phyloP scores from a whole-genome alignment of 768 basidiomycete species.

The Hortiboletus campestris region DNA sequence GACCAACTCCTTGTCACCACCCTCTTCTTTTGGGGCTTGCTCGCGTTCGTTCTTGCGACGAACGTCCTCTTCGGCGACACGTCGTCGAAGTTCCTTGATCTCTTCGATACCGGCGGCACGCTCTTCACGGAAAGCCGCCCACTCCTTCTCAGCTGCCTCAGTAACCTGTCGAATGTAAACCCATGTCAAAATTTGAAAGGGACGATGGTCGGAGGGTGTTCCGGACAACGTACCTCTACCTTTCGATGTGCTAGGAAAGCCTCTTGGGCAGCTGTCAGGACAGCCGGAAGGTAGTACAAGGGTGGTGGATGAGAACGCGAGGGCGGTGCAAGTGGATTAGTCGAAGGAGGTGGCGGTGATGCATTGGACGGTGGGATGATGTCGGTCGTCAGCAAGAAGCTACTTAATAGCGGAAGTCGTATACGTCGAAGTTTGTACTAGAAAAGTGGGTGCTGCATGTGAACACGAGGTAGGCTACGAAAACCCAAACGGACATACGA shows the following conservation, averaged over 20 bases:
- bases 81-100: constrained; percentile 57
- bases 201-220: background rate
- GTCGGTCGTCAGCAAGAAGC: constrained; percentile 77
- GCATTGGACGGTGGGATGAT: constrained; percentile 45
- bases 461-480: background rate
- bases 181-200: background rate
- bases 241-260: constrained; percentile 61
- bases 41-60: constrained; percentile 44
- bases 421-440: constrained; percentile 74
- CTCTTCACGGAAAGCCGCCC: constrained; percentile 62
- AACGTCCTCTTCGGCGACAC: constrained; percentile 64
- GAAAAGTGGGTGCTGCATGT: background rate
- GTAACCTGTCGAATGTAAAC: constrained; percentile 43
- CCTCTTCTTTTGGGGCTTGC: constrained; percentile 31
- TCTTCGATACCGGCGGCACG: constrained; percentile 58
- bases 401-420: constrained; percentile 68
- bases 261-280: constrained; percentile 69
- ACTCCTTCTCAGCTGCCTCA: constrained; percentile 67
- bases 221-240: constrained; percentile 48
- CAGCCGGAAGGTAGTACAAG: constrained; percentile 71
- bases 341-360: constrained; percentile 25
- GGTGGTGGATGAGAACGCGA: constrained; percentile 72
- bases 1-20: constrained; percentile 35
- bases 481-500: constrained; percentile 47
- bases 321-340: constrained; percentile 43